phyloP scores from a whole-genome alignment of 225 moss, liverwort and hornwort genomes.

The Bryoerythrophyllum caledonicum region DNA sequence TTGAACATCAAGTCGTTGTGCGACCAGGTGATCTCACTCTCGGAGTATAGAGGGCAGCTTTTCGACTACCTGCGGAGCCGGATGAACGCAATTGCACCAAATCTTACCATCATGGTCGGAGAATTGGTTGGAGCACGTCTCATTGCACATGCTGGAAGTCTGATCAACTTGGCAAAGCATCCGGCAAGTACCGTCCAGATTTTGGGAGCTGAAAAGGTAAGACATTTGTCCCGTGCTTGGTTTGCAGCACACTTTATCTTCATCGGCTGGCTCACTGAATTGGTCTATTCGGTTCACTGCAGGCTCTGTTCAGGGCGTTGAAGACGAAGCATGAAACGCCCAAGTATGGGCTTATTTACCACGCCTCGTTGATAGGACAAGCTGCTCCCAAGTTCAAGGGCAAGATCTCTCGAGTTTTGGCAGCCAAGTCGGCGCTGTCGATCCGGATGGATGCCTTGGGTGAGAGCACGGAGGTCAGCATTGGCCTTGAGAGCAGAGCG shows the following conservation, averaged over 20 bases:
- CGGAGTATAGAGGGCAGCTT: constrained; percentile 76
- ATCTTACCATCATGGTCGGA: constrained; percentile 78
- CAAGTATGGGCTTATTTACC: constrained; percentile 92
- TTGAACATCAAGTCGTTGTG: constrained; percentile 78
- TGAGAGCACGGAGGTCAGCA: constrained; percentile 56
- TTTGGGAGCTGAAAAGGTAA: constrained; percentile 83
- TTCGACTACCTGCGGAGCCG: constrained; percentile 79
- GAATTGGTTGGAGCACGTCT: constrained; percentile 84
- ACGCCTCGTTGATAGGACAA: constrained; percentile 86
- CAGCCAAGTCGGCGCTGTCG: constrained; percentile 79
- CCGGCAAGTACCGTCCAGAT: constrained; percentile 95
- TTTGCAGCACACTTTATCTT: neutral
- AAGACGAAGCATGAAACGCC: constrained; percentile 97
- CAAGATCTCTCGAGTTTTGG: constrained; percentile 86
- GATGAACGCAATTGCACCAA: constrained; percentile 90
- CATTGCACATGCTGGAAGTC: constrained; percentile 82
- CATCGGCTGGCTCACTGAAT: constrained; percentile 4
- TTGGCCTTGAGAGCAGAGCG: constrained; percentile 70
- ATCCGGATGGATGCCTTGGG: constrained; percentile 84
- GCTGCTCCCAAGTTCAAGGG: constrained; percentile 90
- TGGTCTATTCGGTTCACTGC: neutral
- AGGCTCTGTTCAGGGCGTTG: constrained; percentile 82
- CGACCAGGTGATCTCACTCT: constrained; percentile 79
- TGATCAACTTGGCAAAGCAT: constrained; percentile 75
- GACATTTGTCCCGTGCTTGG: neutral